Base-by-base conservation (phyloP, 768 basidiomycete genomes). In the Podaxis pistillaris region DNA sequence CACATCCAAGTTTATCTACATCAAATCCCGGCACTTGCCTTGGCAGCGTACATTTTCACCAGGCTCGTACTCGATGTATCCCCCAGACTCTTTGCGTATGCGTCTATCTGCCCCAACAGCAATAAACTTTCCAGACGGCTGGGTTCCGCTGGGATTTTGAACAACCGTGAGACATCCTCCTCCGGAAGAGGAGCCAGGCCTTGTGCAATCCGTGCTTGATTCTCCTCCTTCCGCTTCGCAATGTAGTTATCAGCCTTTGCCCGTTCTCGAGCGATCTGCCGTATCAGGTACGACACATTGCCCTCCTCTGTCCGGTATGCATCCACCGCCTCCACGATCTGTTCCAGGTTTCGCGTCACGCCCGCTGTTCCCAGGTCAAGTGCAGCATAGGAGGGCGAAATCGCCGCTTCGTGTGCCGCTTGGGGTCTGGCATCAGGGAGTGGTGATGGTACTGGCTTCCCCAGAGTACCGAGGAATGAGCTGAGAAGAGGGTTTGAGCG, bases 191-290 rank as follows among this genome's bases (percentile, higher is more conserved):
- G 93, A 26, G 85, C 85, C 56, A 96, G 77, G 12, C 95, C 95
- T 69, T 94, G 92, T 41, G 86, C 88, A 65, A 90, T 81, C 49
- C 95, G 85, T 56, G 78, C 78, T 40, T 82, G 83, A 69, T 93
- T 96, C 76, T 97, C 95, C 72, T 96, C 95, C 71, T 89, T 92
- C 60, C 94, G 86, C 75, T 94, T 95, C 68, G 85, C 82, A 58
- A 95, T 75, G 70, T 89, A 89, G 58, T 81, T 80, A 60, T 97
- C 95, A 55, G 93, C 92, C 64, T 85, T 86, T 49, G 82, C 75
- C 70, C 86, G 89, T 74, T 97, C 95, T 33, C 95, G 84, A 33
- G 88, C 88, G 70, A 96, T 96, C 73, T 96, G 94, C 59, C 95
- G 87, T 50, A 82, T 81, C 67, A 93, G 78, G 79, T 94, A 97